Evolutionary conservation across 345 rosid species (phyloP).

Genomic region (Cardamine occulta): DNA sequence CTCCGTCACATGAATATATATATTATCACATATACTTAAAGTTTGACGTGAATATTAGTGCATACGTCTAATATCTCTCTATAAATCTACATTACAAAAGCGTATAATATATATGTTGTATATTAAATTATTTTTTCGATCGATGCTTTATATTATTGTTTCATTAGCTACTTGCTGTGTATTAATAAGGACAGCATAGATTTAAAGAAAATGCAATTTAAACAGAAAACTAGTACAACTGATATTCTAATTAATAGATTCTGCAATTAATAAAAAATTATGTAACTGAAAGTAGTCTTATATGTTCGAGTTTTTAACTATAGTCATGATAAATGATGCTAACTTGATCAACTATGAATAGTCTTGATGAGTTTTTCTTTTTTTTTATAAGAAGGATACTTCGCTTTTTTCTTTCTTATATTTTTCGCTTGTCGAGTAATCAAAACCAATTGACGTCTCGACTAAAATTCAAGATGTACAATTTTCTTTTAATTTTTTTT

Average conservation of each 20-base stretch:
- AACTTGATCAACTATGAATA: background rate
- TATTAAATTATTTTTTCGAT: background rate
- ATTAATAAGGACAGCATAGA: background rate
- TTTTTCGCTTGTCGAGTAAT: background rate
- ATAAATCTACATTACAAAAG: conserved; percentile 5
- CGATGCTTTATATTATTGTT: background rate
- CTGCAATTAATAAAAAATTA: background rate
- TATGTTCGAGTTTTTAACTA: background rate
- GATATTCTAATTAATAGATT: background rate
- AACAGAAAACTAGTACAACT: background rate
- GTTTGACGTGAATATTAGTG: conserved; percentile 38
- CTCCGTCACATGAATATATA: conserved; percentile 29
- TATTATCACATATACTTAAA: conserved; percentile 24
- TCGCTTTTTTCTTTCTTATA: background rate
- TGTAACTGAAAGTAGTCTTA: background rate
- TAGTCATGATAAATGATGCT: background rate
- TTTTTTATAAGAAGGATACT: background rate
- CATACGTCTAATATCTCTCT: conserved; percentile 26
- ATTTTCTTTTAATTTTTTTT: no score
- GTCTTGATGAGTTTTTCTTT: background rate
- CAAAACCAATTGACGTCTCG: background rate
- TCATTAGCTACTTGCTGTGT: background rate
- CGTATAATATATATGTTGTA: background rate
- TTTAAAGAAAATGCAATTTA: background rate
- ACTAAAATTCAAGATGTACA: background rate